Base-by-base conservation (phyloP, 305 asterid species). In the Solanum hybrid region DNA sequence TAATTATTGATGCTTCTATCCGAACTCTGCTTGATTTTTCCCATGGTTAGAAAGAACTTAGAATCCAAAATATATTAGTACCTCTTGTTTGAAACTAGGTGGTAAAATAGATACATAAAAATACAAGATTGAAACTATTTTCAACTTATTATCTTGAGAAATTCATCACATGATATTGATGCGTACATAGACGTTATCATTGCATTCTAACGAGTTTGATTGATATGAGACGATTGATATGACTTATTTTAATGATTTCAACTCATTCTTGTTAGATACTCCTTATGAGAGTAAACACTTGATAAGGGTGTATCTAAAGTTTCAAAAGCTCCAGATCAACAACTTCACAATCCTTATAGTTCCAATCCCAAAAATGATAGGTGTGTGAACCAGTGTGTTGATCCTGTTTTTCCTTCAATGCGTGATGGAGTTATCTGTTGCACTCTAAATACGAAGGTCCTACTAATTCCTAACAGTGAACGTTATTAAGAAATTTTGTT, bases 151-250 rank as follows among this genome's bases (percentile, higher is more conserved):
- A 89, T 51, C 24, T 57, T 57, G 69, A 18, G 69, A 57, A 89
- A 46, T 88, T 75, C 91, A 40, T 84, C 86, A 89, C 91, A 92
- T 24, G 91, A 90, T 92, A 89, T 94, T 13, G 92, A 94, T 34
- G 94, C 0, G 9, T 80, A 80, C 64, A 5, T 80, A 37, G 64
- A 4, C n/a, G n/a, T 13, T 92, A 36, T 57, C 95, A 14, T n/a
- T 89, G 78, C 90, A 88, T 90, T 86, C 89, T 36, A 28, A 79
- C 69, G 95, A 92, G 16, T 88, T 31, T 28, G 93, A 92, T 87
- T 69, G 82, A 87, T 29, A 40, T n/a, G 80, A 67, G 80, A 86
- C 28, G 9, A 86, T 35, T 34, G 76, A 86, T 11, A 69, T 22
- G 5, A 22, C 74, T 67, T 67, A 67, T 26, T 18, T 18, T 18